A percentile compares a stretch with the other conserved stretches of the same genome.
Conservation (phyloP, 176 grass and related monocot genomes). For the Rhynchospora pubera region DNA sequence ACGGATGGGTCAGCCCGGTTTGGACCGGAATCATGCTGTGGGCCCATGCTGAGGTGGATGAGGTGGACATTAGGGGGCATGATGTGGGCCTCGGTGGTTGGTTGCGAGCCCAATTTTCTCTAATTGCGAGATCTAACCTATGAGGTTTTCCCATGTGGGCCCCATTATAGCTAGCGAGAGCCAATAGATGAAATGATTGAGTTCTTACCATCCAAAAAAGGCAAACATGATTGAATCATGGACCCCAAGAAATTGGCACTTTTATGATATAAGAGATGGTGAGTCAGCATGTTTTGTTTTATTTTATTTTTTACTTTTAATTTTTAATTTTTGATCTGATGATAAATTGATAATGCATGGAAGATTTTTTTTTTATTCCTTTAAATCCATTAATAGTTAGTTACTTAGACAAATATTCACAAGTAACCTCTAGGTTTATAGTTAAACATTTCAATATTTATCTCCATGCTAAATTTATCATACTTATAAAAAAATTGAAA, state of each 20-base stretch:
- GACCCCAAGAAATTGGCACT: background rate
- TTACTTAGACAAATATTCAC: no score
- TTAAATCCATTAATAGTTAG: no score
- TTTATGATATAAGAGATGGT: slow-evolving; percentile 7
- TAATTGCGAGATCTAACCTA: slow-evolving; percentile 13
- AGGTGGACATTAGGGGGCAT: background rate
- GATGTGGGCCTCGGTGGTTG: background rate
- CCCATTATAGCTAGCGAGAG: background rate
- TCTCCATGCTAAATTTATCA: no score
- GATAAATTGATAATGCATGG: background rate
- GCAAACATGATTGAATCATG: background rate
- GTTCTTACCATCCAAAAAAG: background rate
- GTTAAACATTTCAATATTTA: no score
- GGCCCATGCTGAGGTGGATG: slow-evolving; percentile 9
- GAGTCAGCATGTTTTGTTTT: background rate
- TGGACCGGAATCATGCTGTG: slow-evolving; percentile 8
- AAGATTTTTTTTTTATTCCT: no score
- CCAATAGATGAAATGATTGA: slow-evolving; percentile 13
- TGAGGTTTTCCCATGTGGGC: background rate
- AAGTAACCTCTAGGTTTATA: no score
- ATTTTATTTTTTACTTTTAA: background rate
- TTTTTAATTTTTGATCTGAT: background rate
- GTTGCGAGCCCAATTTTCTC: background rate
- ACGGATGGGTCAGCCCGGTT: background rate
- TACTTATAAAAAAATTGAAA: no score